Evolutionary conservation across 108 stramenopile species (phyloP), one percentile per base, ranked within the genome.

Genomic region (Cyclotella kingstonii): DNA sequence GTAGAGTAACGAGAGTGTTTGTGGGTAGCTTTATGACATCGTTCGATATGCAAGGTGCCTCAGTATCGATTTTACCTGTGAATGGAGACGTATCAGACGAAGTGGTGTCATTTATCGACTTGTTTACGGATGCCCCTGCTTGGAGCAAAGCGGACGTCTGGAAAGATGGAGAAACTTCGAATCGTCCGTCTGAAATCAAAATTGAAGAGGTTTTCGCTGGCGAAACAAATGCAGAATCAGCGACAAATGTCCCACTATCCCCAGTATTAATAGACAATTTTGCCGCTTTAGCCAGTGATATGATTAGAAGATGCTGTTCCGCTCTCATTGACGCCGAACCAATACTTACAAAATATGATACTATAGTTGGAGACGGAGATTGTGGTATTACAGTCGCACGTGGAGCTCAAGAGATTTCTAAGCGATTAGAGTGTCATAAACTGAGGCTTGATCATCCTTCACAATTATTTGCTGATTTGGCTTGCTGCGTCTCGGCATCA

Each of bases 291-390:
- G 57, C 65, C 0, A 30, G 76, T 25, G 54, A 54, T 18, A 31
- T 68, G 19, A 44, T 84, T 48, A 27, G 73, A 4, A 36, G 55
- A 38, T 76, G 81, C 39, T 71, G 76, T 1, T 18, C 63, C 17
- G 84, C 79, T 10, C 54, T 98, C 39, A 63, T 81, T 21, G 90
- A 84, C 15, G 70, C 82, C 8, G 97, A 98, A 72, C 85, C 90
- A 19, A 23, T 73, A 9, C 69, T 96, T 12, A 95, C 93, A 5
- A 86, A 86, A 45, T 91, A 84, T 62, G 93, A 95, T 60, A 84
- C 81, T 12, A 95, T 96, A 55, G 95, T 96, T 4, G 98, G 98
- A 5, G 98, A 99, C 60, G 97, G 97, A 9, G 98, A 99, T 61
- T 97, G 96, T 75, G 98, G 98, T 1, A 83, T 86, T 9, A 97